Conservation (phyloP, 129 eudicot genomes). For the Escallonia rubra region DNA sequence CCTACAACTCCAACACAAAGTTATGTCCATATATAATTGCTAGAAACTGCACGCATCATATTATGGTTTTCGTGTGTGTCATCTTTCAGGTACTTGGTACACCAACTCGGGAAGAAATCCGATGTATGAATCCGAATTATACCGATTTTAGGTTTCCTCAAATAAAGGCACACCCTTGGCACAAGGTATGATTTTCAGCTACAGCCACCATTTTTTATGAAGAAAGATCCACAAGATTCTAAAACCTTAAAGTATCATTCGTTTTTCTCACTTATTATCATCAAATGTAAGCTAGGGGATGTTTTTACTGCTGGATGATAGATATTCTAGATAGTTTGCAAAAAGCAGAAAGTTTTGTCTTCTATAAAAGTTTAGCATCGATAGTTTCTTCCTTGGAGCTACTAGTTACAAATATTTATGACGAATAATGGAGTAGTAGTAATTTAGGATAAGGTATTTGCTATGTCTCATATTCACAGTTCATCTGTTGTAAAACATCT, state of each 20-base stretch:
- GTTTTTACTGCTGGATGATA: neutral
- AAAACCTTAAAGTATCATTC: neutral
- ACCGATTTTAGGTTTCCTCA: conserved; percentile 93
- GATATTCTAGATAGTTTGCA: neutral
- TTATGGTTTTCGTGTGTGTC: conserved; percentile 9
- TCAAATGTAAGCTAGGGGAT: neutral
- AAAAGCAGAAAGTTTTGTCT: neutral
- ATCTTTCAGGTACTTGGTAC: conserved; percentile 86
- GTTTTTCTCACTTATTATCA: neutral
- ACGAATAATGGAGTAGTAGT: no score
- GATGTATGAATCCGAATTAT: conserved; percentile 95
- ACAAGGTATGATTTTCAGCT: conserved; percentile 47
- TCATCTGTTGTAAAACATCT: neutral
- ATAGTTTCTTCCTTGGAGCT: no score
- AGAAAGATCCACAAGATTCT: no score
- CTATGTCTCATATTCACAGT: neutral
- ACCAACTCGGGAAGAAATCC: conserved; percentile 94
- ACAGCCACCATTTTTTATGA: neutral
- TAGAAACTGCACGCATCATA: no score
- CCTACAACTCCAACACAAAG: neutral
- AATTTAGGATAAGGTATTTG: no score
- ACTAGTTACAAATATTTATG: no score
- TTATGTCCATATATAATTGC: neutral
- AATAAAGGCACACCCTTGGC: conserved; percentile 97
- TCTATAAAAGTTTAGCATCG: neutral